Evolutionary conservation across 495 filamentous ascomycete genomes (phyloP), one percentile per base, ranked within the genome.

Genomic region (Daldinia vernicosa): DNA sequence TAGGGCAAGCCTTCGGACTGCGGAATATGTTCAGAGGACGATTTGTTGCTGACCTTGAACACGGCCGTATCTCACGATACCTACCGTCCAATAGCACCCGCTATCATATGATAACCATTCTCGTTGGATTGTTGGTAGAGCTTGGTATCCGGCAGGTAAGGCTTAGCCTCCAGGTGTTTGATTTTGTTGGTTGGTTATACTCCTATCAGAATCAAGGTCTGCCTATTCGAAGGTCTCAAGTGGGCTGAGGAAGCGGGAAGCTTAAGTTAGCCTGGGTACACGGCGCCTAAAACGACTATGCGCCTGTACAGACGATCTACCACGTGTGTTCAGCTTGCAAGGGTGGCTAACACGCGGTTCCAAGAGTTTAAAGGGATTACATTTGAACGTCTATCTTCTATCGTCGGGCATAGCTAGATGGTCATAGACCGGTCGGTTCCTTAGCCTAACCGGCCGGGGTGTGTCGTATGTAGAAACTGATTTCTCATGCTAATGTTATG

Each of bases 241-340:
- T 6, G 32, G 39, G 27, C 56, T 59, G 22, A 35, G 12, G 30
- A 6, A 58, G 17, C 17, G 26, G 54, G 58, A 63, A 33, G 53
- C 56, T 11, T 32, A 50, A 54, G 15, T 22, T 14, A 32, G 17
- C 51, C 27, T 37, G 39, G 22, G 22, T 39, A 39, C 30, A 33
- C 35, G 32, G 69, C 69, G 69, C 58, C 59, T 67, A 71, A 54
- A n/a, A 52, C 57, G n/a, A 17, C 39, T 54, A 52, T 53, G 52
- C 63, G 58, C 63, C 51, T 58, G 28, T 57, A 28, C 12, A 60
- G 50, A 54, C 24, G 28, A 50, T 51, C 54, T 63, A 67, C 63
- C 59, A 67, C 53, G 63, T 71, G 63, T 54, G 19, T 50, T 53
- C 33, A 35, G 17, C 54, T 19, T 22, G 14, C 43, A 22, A 52